A percentile compares a stretch with the other conserved stretches of the same genome.
These are phyloP conservation scores for Pyrenula aspistea DNA, from an alignment of 495 filamentous ascomycete species.

Conservation along the genomic window DNA sequence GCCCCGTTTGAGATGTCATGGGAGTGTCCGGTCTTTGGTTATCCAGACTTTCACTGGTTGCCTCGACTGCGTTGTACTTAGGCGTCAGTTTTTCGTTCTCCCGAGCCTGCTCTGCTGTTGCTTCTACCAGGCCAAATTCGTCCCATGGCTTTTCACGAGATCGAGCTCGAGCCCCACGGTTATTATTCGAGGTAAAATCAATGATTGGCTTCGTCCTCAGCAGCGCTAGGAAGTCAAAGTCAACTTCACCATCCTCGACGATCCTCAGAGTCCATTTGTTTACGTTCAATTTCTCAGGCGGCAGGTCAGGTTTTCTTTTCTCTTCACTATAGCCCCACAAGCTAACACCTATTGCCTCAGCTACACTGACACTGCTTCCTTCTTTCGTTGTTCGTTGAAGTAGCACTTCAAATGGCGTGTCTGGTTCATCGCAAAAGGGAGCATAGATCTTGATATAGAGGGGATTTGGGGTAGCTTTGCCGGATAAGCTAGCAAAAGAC, in stretches of 20 bases:
- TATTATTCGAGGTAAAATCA: slow-evolving; percentile 88
- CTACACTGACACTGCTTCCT: slow-evolving; percentile 63
- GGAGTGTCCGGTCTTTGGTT: slow-evolving; percentile 17
- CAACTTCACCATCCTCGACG: slow-evolving; percentile 92
- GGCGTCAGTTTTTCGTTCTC: slow-evolving; percentile 71
- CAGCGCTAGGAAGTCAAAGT: slow-evolving; percentile 87
- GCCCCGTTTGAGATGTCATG: slow-evolving; percentile 6
- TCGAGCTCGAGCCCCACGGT: slow-evolving; percentile 52
- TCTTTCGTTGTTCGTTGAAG: slow-evolving; percentile 66
- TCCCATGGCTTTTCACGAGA: slow-evolving; percentile 78
- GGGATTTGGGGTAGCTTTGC: slow-evolving; percentile 71
- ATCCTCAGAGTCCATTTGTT: slow-evolving; percentile 90
- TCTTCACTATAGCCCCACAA: slow-evolving; percentile 84
- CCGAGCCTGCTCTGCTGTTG: slow-evolving; percentile 60
- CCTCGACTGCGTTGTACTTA: slow-evolving; percentile 47
- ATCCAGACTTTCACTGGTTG: slow-evolving; percentile 25
- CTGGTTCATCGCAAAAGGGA: slow-evolving; percentile 63
- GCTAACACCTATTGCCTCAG: slow-evolving; percentile 80
- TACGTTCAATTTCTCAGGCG: slow-evolving; percentile 60
- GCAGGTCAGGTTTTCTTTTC: slow-evolving; percentile 57
- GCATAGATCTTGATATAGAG: slow-evolving; percentile 78
- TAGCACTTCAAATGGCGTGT: slow-evolving; percentile 64
- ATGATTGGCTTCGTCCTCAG: slow-evolving; percentile 65
- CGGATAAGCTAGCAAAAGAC: slow-evolving; percentile 72
- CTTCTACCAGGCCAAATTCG: slow-evolving; percentile 83